These are phyloP conservation scores for Globisporangium splendens DNA, from an alignment of 352 stramenopile genomes.

Conservation along the genomic window DNA sequence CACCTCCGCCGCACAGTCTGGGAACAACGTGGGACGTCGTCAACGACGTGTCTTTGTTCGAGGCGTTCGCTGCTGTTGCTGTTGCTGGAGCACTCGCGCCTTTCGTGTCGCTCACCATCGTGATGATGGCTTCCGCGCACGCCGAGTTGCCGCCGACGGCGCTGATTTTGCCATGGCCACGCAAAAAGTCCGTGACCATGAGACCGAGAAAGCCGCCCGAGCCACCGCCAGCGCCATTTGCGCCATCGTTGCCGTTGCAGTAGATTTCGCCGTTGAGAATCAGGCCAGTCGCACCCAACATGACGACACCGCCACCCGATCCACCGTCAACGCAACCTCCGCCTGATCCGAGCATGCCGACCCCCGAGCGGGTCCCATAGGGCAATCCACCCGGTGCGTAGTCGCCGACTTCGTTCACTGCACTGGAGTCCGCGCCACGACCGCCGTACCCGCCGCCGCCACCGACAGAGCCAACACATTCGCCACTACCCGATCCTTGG, in stretches of 20 bases:
- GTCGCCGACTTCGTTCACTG: slow-evolving; percentile 44
- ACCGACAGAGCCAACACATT: slow-evolving; percentile 53
- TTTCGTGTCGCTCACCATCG: slow-evolving; percentile 19
- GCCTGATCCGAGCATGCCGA: slow-evolving; percentile 67
- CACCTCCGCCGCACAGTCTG: slow-evolving; percentile 61
- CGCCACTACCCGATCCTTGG: slow-evolving; percentile 57
- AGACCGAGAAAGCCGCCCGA: slow-evolving; percentile 72
- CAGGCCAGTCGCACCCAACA: slow-evolving; percentile 56
- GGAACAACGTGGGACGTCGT: slow-evolving; percentile 19
- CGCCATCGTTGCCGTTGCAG: slow-evolving; percentile 59
- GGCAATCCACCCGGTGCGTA: slow-evolving; percentile 60
- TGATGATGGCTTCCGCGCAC: slow-evolving; percentile 37
- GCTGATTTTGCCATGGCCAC: slow-evolving; percentile 58
- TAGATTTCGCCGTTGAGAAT: slow-evolving; percentile 67
- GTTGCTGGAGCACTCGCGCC: slow-evolving; percentile 18
- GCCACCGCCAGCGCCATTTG: slow-evolving; percentile 57
- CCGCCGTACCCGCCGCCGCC: slow-evolving; percentile 70
- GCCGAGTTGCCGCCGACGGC: slow-evolving; percentile 63
- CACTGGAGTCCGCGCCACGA: slow-evolving; percentile 61
- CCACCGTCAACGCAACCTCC: slow-evolving; percentile 66
- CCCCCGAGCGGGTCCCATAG: slow-evolving; percentile 63
- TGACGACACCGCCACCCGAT: slow-evolving; percentile 63
- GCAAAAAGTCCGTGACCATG: slow-evolving; percentile 51
- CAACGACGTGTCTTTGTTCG: slow-evolving; percentile 3
- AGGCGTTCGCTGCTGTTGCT: slow-evolving; percentile 20